Base-by-base conservation (phyloP, 306 rosid genomes). In the Inga oerstediana region DNA sequence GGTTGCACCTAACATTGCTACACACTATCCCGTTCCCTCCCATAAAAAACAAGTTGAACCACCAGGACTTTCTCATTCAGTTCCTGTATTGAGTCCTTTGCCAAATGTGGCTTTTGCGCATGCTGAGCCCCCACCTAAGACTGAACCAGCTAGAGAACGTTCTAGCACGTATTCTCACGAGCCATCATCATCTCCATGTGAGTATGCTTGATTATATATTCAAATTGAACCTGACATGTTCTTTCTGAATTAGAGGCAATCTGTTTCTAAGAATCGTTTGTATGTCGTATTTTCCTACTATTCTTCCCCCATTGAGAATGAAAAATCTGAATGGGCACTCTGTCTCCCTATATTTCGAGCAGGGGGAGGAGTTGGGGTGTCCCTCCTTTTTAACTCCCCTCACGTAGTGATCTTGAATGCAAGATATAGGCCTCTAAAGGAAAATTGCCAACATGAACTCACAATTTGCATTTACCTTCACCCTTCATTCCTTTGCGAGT, bases 71-170 rank as follows among this genome's bases (percentile, higher is more conserved):
- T 84, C 88, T 80, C 85, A 82, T 87, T 69, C 90, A 43, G 85
- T 80, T 72, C 93, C 94, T 32, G 91, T 88, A 34, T 88, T 88
- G 74, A 86, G 93, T 87, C 97, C 98, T 70, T 86, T 89, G 82
- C 97, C 95, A 65, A 89, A 84, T 81, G 97, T 93, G 27, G 90
- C 92, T 84, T 89, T 90, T 82, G 87, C 92, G 76, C 97, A 90
- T 87, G 89, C 76, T 84, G 93, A 84, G 82, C 93, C 98, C 45
- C 95, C 94, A 48, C 88, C 93, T 54, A 90, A 85, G 85, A 89
- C 79, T 71, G 79, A 86, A 77, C 85, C 91, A 34, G 84, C 83
- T 58, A 34, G 81, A 6, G 88, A 85, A 71, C 86, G 5, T 72
- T 84, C 90, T 39, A 37, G 37, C 70, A 64, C 75, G 2, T 85